Evolutionary conservation across 2,329 filamentous ascomycete species (phyloP), one percentile per base, ranked within the genome.

Genomic region (Gaeumannomyces sp.): DNA sequence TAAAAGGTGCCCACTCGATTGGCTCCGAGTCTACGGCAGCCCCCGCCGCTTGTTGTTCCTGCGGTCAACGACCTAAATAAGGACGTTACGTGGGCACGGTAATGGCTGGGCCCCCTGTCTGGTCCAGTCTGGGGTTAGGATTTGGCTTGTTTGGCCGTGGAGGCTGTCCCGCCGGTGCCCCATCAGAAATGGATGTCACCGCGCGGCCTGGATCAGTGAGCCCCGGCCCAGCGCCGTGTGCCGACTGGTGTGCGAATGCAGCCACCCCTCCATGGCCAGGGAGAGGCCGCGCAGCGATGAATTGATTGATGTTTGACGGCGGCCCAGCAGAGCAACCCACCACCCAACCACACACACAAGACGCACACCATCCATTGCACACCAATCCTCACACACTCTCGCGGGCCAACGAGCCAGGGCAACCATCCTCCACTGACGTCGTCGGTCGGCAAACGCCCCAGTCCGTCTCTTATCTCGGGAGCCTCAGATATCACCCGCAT

Each of bases 401-500:
- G 22, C 45, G 19, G 22, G n/a, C 45, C 45, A 53, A 53, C 45
- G 19, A 53, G 45, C 45, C 45, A 58, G 10, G 11, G n/a, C 56
- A n/a, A 28, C 25, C 29, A 8, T 13, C 29, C 25, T 25, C 57
- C 57, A 59, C 29, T 59, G 25, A 31, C 57, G 57, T 59, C 53
- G n/a, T 16, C 56, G 56, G 22, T 58, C 56, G 22, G 22, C 45
- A 53, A 53, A 53, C 45, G 38, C 38, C 38, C 38, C 38, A 22
- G 38, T 22, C 38, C 45, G 22, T 33, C 31, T 60, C 59, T 60
- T 60, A 60, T 60, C 59, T 60, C 27, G 59, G 31, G 59, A 60
- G 59, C 29, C 31, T 60, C 59, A 60, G 28, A 60, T 60, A 60
- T 60, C 59, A 60, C 59, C 59, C 59, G 59, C 59, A 60, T 60